These are phyloP conservation scores for Trichophyton benhamiae DNA, from an alignment of 2,329 filamentous ascomycete genomes.

Conservation along the genomic window DNA sequence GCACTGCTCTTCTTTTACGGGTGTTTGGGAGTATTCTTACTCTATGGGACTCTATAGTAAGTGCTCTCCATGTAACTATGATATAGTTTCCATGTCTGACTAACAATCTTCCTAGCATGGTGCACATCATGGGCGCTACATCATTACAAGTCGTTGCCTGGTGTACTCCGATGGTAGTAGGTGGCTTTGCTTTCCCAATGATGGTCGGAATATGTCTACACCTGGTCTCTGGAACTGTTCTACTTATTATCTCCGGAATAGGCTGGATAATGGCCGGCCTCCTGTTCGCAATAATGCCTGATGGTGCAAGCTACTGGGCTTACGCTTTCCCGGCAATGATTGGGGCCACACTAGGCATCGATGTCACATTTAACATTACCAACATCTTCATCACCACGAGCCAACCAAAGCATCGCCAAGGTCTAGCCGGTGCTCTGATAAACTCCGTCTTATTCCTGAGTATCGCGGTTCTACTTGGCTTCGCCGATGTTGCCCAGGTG, in stretches of 20 bases:
- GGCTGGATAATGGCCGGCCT: slow-evolving; percentile 48
- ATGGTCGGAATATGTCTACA: slow-evolving; percentile 57
- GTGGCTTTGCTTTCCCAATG: slow-evolving; percentile 53
- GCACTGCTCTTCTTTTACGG: slow-evolving; percentile 57
- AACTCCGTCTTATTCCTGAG: slow-evolving; percentile 60
- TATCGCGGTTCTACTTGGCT: slow-evolving; percentile 58
- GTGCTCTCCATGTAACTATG: slow-evolving; percentile 16
- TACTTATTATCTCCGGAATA: slow-evolving; percentile 50
- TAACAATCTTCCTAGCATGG: slow-evolving; percentile 36
- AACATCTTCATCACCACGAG: slow-evolving; percentile 68
- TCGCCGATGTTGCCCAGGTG: slow-evolving; percentile 51
- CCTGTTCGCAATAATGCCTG: slow-evolving; percentile 53
- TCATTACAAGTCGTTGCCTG: slow-evolving; percentile 55
- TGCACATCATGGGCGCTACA: slow-evolving; percentile 45
- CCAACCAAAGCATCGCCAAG: slow-evolving; percentile 54
- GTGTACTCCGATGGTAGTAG: slow-evolving; percentile 55
- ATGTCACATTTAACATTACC: slow-evolving; percentile 62
- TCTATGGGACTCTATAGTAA: slow-evolving; percentile 59
- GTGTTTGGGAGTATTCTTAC: slow-evolving; percentile 53
- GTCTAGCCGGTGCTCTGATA: slow-evolving; percentile 58
- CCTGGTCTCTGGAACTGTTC: slow-evolving; percentile 48
- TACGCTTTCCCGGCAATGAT: slow-evolving; percentile 55
- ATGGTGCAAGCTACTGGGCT: slow-evolving; percentile 53
- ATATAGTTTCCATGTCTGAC: neutral
- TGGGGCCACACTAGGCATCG: slow-evolving; percentile 58